Evolutionary conservation across 2,329 filamentous ascomycete species (phyloP).

Genomic region (Fusarium bulbicola): DNA sequence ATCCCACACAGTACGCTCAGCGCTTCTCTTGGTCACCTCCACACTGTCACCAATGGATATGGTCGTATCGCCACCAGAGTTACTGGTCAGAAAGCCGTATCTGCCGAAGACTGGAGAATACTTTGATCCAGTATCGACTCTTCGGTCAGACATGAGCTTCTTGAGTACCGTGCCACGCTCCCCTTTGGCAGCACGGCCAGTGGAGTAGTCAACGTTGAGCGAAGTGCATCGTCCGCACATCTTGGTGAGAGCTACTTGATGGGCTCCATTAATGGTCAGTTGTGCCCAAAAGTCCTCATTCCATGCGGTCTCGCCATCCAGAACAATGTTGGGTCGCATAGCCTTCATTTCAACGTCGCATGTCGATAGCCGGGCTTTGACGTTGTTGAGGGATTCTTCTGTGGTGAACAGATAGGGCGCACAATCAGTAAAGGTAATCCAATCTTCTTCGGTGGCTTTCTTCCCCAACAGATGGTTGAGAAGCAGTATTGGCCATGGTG

Average conservation of each 20-base stretch:
- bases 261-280: conserved; percentile 54
- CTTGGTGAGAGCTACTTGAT: conserved; percentile 67
- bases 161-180: conserved; percentile 72
- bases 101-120: conserved; percentile 78
- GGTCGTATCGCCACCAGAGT: conserved; percentile 33
- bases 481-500: conserved; percentile 50
- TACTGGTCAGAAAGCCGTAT: conserved; percentile 68
- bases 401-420: conserved; percentile 80
- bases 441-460: conserved; percentile 48
- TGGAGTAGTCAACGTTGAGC: conserved; percentile 76
- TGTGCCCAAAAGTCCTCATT: conserved; percentile 80
- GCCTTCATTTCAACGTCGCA: conserved; percentile 69
- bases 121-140: conserved; percentile 74
- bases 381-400: conserved; percentile 72
- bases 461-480: conserved; percentile 44
- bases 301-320: conserved; percentile 68
- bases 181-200: conserved; percentile 65
- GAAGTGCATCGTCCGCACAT: conserved; percentile 76
- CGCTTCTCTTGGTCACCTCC: conserved; percentile 58
- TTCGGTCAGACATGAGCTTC: conserved; percentile 73
- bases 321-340: conserved; percentile 78
- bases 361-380: conserved; percentile 65
- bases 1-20: conserved; percentile 63
- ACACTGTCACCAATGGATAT: conserved; percentile 59
- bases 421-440: conserved; percentile 76